Base-by-base conservation (phyloP, 2,329 filamentous ascomycete species). In the Colletotrichum sp. region DNA sequence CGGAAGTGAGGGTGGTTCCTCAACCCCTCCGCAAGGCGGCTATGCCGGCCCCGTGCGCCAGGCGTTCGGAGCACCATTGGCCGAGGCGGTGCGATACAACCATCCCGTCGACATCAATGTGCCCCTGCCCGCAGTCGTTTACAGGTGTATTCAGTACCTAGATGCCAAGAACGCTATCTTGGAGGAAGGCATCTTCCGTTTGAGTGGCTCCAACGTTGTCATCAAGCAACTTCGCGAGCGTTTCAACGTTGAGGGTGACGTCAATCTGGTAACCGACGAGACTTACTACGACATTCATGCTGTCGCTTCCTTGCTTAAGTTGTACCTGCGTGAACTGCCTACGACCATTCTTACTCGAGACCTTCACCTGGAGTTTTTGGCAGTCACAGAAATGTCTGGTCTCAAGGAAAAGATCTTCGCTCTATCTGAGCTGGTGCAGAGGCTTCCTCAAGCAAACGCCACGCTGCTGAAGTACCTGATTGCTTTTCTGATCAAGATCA, bases 271-370 rank as follows among this genome's bases (percentile, higher is more conserved):
- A 30, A 91, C 90, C 3, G 96, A 96, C 75, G 94, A 94, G 66
- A 93, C 95, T 75, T 98, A 96, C 83, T 95, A 98, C 82, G 97
- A 99, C 83, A 96, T 99, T 30, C 96, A 99, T 83, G 97, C 97
- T 1, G 94, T 99, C 13, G 97, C 97, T 9, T 98, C 96, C 39
- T 89, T 99, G 64, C 90, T 99, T 81, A 99, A 99, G 86, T 89
- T 98, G 65, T 99, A 99, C 83, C 89, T 99, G 62, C 93, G 97
- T 71, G 97, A 99, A 85, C 88, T 99, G 69, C 97, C 97, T 7
- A 94, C 93, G 1, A 98, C 95, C 19, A 96, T 99, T 44, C 88
- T 99, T 77, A 99, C 97, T 3, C 91, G 95, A 77, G 96, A 99
- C 79, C 89, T 98, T 49, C 96, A 98, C 83, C 87, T 96, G 68